Conservation (phyloP, 495 filamentous ascomycete genomes). For the Baudoinia panamericana region DNA sequence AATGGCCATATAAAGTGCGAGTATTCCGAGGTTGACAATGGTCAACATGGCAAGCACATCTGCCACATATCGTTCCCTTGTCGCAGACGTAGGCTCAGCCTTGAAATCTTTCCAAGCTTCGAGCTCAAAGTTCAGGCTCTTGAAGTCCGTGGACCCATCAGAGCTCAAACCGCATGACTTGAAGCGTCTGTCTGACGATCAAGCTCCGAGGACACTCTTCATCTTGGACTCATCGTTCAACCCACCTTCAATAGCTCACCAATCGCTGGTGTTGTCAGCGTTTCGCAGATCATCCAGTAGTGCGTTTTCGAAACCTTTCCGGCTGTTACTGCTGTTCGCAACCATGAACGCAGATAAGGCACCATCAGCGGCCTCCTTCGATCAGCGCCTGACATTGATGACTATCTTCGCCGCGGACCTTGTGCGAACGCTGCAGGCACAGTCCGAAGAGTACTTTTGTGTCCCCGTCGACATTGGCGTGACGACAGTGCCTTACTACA, state of each 20-base stretch:
- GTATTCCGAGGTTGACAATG: too few relatives aligned
- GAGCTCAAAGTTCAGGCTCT: slow-evolving; percentile 14
- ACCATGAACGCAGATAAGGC: slow-evolving; percentile 92
- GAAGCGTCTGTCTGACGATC: neutral
- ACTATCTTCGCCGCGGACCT: slow-evolving; percentile 60
- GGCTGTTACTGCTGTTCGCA: slow-evolving; percentile 69
- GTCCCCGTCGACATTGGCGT: slow-evolving; percentile 62
- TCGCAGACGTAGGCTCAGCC: slow-evolving; percentile 6
- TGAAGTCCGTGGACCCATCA: slow-evolving; percentile 14
- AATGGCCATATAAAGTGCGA: too few relatives aligned
- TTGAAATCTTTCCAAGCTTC: slow-evolving; percentile 18
- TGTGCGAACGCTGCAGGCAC: slow-evolving; percentile 1
- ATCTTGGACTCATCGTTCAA: slow-evolving; percentile 95
- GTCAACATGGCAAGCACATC: slow-evolving; percentile 11
- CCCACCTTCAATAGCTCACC: slow-evolving; percentile 75
- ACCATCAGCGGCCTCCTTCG: slow-evolving; percentile 66
- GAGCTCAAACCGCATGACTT: slow-evolving; percentile 4
- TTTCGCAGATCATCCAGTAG: slow-evolving; percentile 31
- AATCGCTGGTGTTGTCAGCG: slow-evolving; percentile 58
- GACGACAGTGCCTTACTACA: slow-evolving; percentile 70
- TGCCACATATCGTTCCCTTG: slow-evolving; percentile 9
- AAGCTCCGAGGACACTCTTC: slow-evolving; percentile 44
- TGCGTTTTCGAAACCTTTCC: slow-evolving; percentile 26
- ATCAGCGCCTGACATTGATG: slow-evolving; percentile 80
- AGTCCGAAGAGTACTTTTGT: slow-evolving; percentile 12